Percentiles rank a stretch among this genome's conserved stretches.
These are phyloP conservation scores for Cubamyces sp. DNA, from an alignment of 768 basidiomycete genomes.

Conservation along the genomic window DNA sequence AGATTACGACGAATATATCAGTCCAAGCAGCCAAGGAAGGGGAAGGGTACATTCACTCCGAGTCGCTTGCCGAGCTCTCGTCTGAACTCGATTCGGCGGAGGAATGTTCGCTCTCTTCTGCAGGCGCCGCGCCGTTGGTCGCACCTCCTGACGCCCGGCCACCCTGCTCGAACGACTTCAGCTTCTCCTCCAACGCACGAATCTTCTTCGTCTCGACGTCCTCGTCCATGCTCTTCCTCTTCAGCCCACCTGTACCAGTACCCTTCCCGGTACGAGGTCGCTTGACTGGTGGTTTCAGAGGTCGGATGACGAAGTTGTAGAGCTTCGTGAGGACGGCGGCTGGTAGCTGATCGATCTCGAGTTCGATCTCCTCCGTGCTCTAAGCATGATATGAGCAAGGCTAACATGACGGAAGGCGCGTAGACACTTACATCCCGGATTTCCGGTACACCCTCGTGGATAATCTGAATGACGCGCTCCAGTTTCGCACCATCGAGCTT, in stretches of 20 bases:
- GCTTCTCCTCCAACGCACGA: conserved; percentile 83
- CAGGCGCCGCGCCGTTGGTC: conserved; percentile 42
- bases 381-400: conserved; percentile 37
- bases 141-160: conserved; percentile 28
- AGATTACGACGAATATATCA: conserved; percentile 14
- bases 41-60: conserved; percentile 54
- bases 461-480: conserved; percentile 92
- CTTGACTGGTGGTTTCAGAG: conserved; percentile 62
- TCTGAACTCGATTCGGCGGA: conserved; percentile 82
- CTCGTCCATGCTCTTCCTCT: conserved; percentile 97
- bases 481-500: conserved; percentile 82
- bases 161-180: conserved; percentile 78
- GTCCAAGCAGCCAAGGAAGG: conserved; percentile 1
- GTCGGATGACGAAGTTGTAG: conserved; percentile 93
- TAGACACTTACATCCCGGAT: conserved; percentile 79
- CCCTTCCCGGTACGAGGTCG: conserved; percentile 76
- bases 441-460: conserved; percentile 91
- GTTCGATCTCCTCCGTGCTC: conserved; percentile 97
- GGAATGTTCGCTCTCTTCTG: conserved; percentile 70
- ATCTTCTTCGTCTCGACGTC: conserved; percentile 96
- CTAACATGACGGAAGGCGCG: background rate
- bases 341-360: conserved; percentile 94
- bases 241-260: conserved; percentile 85
- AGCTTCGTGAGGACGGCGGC: conserved; percentile 86
- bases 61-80: conserved; percentile 84